These are phyloP conservation scores for Entomortierella chlamydospora DNA, from an alignment of 192 early-diverging fungal species.

Conservation along the genomic window DNA sequence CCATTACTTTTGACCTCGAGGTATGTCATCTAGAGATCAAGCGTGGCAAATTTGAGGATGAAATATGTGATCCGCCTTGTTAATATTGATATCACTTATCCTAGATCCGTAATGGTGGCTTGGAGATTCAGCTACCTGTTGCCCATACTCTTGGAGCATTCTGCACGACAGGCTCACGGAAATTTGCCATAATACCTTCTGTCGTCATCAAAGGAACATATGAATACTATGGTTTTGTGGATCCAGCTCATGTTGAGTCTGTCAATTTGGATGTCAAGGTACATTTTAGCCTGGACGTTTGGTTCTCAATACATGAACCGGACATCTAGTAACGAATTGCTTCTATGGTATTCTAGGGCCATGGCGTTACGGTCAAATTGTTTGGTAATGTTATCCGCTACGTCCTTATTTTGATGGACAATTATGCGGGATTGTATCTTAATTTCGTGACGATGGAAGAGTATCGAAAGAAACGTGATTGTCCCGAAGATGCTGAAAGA, in stretches of 20 bases:
- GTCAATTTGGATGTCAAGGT: constrained; percentile 61
- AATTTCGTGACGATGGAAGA: constrained; percentile 74
- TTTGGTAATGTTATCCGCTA: constrained; percentile 77
- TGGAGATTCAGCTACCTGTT: constrained; percentile 65
- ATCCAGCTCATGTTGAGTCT: constrained; percentile 63
- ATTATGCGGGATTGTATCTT: constrained; percentile 73
- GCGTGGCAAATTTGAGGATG: too few relatives aligned
- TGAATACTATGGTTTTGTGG: constrained; percentile 63
- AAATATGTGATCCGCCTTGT: too few relatives aligned
- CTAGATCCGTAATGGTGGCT: constrained; percentile 60
- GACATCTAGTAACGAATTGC: too few relatives aligned
- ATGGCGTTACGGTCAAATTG: constrained; percentile 67
- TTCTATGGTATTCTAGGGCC: constrained; percentile 52
- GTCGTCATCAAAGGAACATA: constrained; percentile 64
- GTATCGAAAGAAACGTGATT: constrained; percentile 56
- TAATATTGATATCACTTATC: too few relatives aligned
- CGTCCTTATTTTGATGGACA: constrained; percentile 74
- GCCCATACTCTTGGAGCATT: constrained; percentile 77
- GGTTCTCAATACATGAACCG: too few relatives aligned
- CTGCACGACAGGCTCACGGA: constrained; percentile 59
- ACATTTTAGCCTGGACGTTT: not conserved
- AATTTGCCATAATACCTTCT: constrained; percentile 58
- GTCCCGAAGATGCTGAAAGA: constrained; percentile 21
- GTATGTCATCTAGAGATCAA: constrained; percentile 28
- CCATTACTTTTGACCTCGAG: constrained; percentile 64